phyloP scores from a whole-genome alignment of 2,329 filamentous ascomycete species.

The Stemphylium lycopersici region DNA sequence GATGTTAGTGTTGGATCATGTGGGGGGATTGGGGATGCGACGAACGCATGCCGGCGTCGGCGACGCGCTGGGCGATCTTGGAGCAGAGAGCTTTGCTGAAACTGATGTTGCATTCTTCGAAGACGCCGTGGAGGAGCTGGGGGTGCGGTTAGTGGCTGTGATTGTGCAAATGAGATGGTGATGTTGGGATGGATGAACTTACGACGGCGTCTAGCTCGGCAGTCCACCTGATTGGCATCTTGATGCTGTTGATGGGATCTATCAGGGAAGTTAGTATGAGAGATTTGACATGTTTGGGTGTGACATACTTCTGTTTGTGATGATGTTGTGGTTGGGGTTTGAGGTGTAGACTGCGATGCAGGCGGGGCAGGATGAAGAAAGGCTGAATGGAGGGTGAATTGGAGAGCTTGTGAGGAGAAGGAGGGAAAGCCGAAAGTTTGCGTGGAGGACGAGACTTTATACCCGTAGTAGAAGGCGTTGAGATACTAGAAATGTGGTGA shows the following conservation, averaged over 20 bases:
- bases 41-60: conserved; percentile 12
- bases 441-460: not conserved
- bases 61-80: conserved; percentile 19
- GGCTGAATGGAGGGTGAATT: not conserved
- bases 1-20: not conserved
- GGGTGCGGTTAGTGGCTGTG: conserved; percentile 1
- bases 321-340: too few species aligned
- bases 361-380: not conserved
- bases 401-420: not conserved
- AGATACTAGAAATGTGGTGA: conserved; percentile 7
- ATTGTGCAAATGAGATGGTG: too few species aligned
- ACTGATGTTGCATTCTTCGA: conserved; percentile 17
- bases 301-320: not conserved
- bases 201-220: conserved; percentile 30
- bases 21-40: not conserved
- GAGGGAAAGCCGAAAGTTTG: not conserved
- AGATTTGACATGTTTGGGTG: not conserved
- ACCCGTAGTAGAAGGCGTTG: not conserved
- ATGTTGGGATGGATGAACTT: not conserved
- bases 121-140: conserved; percentile 29
- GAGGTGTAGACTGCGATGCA: not conserved
- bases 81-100: conserved; percentile 18
- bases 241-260: not conserved
- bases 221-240: conserved; percentile 29
- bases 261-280: not conserved